A percentile compares a stretch with the other conserved stretches of the same genome.
Evolutionary conservation across 1,284 basidiomycete species (phyloP).

Genomic region (Moesziomyces aphidis): DNA sequence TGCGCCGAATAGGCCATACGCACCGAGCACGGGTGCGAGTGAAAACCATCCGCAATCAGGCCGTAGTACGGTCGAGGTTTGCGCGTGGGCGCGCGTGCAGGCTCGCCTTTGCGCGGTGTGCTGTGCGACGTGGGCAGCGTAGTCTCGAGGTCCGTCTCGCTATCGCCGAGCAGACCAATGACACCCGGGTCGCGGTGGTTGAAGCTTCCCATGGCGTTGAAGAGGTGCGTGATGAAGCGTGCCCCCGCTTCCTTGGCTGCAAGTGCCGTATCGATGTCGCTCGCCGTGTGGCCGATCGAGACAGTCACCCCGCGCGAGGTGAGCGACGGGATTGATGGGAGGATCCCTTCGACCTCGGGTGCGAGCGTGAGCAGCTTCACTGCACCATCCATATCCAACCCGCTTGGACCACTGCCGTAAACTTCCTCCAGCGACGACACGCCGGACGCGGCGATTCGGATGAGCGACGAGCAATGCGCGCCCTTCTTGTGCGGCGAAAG

Average conservation of each 20-base stretch:
- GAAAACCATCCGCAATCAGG: slow-evolving; percentile 89
- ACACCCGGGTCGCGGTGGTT: slow-evolving; percentile 75
- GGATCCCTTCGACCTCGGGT: slow-evolving; percentile 84
- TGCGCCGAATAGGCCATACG: slow-evolving; percentile 84
- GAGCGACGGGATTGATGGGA: slow-evolving; percentile 76
- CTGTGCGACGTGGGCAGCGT: not conserved
- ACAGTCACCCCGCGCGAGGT: slow-evolving; percentile 78
- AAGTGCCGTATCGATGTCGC: slow-evolving; percentile 77
- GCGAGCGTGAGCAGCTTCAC: slow-evolving; percentile 87
- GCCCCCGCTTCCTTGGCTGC: slow-evolving; percentile 78
- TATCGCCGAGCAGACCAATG: slow-evolving; percentile 85
- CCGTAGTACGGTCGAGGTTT: slow-evolving; percentile 76
- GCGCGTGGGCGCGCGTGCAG: not conserved
- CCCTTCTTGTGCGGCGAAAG: slow-evolving; percentile 79
- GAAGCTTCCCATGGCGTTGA: slow-evolving; percentile 90
- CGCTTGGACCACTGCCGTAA: slow-evolving; percentile 54
- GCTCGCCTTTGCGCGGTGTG: not conserved
- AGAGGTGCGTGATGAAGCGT: slow-evolving; percentile 86
- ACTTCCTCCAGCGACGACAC: slow-evolving; percentile 32
- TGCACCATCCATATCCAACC: slow-evolving; percentile 69
- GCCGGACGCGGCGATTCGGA: slow-evolving; percentile 70
- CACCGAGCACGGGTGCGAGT: slow-evolving; percentile 89
- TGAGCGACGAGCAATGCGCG: slow-evolving; percentile 79
- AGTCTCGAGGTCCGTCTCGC: slow-evolving; percentile 23
- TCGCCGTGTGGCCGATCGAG: slow-evolving; percentile 85